Percentiles rank a stretch among this genome's conserved stretches.
Evolutionary conservation across 495 filamentous ascomycete genomes (phyloP).

Genomic region (Aspergillus wentii): DNA sequence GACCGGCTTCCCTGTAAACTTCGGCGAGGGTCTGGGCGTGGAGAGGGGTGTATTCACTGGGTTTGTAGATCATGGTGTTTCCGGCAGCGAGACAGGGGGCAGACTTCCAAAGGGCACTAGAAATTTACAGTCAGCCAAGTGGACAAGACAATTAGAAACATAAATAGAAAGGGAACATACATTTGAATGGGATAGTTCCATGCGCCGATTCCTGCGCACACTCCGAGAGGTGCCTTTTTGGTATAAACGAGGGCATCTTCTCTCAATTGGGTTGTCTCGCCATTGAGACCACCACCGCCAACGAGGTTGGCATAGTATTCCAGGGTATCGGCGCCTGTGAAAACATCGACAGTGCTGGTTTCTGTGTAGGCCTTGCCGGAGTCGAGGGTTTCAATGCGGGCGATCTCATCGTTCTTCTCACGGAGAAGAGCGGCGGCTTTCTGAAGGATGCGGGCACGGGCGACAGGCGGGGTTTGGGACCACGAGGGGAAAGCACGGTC

Average conservation of each 20-base stretch:
- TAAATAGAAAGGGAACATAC: slow-evolving; percentile 21
- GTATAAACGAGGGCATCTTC: slow-evolving; percentile 72
- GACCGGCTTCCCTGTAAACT: slow-evolving; percentile 66
- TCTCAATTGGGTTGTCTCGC: slow-evolving; percentile 61
- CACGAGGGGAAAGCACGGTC: slow-evolving; percentile 59
- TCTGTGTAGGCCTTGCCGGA: slow-evolving; percentile 73
- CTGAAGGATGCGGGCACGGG: slow-evolving; percentile 65
- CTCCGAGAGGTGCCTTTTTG: slow-evolving; percentile 67
- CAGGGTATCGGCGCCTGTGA: slow-evolving; percentile 69
- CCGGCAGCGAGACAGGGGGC: slow-evolving; percentile 77
- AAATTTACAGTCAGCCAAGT: slow-evolving; percentile 3
- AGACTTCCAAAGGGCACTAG: slow-evolving; percentile 74
- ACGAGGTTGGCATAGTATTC: slow-evolving; percentile 74
- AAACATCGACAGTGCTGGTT: slow-evolving; percentile 69
- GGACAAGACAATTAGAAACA: too few species aligned
- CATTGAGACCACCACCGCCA: slow-evolving; percentile 63
- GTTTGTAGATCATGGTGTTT: slow-evolving; percentile 85
- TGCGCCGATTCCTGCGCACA: slow-evolving; percentile 75
- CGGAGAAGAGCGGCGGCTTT: slow-evolving; percentile 62
- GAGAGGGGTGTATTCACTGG: slow-evolving; percentile 74
- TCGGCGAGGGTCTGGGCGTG: slow-evolving; percentile 65
- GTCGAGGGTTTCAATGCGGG: slow-evolving; percentile 63
- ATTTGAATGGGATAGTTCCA: slow-evolving; percentile 90
- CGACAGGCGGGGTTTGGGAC: slow-evolving; percentile 59
- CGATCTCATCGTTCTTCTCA: slow-evolving; percentile 65